These are phyloP conservation scores for Didymella pomorum DNA, from an alignment of 2,329 filamentous ascomycete species.

Conservation along the genomic window DNA sequence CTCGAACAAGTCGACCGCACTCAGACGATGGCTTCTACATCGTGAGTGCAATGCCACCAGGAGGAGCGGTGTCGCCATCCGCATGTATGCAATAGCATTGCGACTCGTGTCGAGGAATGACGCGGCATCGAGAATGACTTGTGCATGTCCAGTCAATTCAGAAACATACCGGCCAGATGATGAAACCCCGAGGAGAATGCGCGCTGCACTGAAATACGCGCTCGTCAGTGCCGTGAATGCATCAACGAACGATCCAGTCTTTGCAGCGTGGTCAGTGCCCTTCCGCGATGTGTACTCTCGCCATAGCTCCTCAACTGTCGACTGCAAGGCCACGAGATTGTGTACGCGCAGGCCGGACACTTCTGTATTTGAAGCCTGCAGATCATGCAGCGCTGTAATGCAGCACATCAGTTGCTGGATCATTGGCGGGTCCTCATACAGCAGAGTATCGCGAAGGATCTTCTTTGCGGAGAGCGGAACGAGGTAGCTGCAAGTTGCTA, in stretches of 20 bases:
- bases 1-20: constrained; percentile 31
- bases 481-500: constrained; percentile 20
- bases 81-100: constrained; percentile 43
- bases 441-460: constrained; percentile 32
- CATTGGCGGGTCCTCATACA: constrained; percentile 32
- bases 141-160: neutral
- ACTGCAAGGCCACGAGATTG: neutral
- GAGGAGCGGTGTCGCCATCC: constrained; percentile 42
- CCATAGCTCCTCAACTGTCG: constrained; percentile 7
- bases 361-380: constrained; percentile 15
- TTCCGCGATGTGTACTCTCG: neutral
- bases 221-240: constrained; percentile 4
- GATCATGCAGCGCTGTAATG: constrained; percentile 30
- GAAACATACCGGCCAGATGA: no score
- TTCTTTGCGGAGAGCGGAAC: constrained; percentile 19
- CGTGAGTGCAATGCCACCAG: constrained; percentile 39
- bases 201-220: constrained; percentile 12
- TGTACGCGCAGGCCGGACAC: neutral
- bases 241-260: neutral
- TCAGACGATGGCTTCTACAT: constrained; percentile 20
- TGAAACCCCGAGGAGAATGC: neutral
- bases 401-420: constrained; percentile 39
- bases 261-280: no score
- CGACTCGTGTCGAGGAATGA: constrained; percentile 28
- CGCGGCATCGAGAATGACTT: constrained; percentile 34